Percentiles rank a stretch among this genome's conserved stretches.
Conservation (phyloP, 2,329 filamentous ascomycete genomes). For the Fusarium sp. region DNA sequence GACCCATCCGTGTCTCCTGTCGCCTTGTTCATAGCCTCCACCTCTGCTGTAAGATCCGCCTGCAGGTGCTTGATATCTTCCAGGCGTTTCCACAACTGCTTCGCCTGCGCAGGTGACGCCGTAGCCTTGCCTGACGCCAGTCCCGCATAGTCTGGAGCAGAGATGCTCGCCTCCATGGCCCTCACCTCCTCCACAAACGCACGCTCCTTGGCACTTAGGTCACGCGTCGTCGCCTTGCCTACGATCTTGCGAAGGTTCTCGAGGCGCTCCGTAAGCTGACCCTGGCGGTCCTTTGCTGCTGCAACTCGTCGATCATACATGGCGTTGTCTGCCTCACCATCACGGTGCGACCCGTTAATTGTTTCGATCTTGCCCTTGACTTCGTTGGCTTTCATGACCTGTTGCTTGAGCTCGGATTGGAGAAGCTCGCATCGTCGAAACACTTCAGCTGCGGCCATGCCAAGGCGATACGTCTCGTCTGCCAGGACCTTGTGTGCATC, state of each 20-base stretch:
- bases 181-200: conserved; percentile 60
- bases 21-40: conserved; percentile 56
- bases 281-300: conserved; percentile 65
- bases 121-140: conserved; percentile 51
- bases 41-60: conserved; percentile 64
- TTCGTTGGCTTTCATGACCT: conserved; percentile 73
- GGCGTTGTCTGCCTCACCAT: conserved; percentile 64
- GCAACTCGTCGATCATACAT: conserved; percentile 69
- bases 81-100: conserved; percentile 66
- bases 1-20: conserved; percentile 42
- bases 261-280: conserved; percentile 66
- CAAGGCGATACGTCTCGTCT: conserved; percentile 74
- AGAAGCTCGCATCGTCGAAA: conserved; percentile 77
- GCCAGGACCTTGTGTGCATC: conserved; percentile 78
- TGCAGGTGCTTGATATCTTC: conserved; percentile 66
- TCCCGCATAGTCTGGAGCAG: conserved; percentile 49
- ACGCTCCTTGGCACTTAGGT: conserved; percentile 59
- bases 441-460: conserved; percentile 76
- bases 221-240: conserved; percentile 55
- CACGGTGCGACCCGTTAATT: conserved; percentile 61
- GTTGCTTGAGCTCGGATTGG: conserved; percentile 73
- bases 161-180: conserved; percentile 65
- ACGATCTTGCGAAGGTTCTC: conserved; percentile 65
- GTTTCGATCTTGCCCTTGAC: conserved; percentile 74
- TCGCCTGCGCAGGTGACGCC: conserved; percentile 46